Conservation (phyloP, 1,284 basidiomycete species). For the Inonotus hispidus region DNA sequence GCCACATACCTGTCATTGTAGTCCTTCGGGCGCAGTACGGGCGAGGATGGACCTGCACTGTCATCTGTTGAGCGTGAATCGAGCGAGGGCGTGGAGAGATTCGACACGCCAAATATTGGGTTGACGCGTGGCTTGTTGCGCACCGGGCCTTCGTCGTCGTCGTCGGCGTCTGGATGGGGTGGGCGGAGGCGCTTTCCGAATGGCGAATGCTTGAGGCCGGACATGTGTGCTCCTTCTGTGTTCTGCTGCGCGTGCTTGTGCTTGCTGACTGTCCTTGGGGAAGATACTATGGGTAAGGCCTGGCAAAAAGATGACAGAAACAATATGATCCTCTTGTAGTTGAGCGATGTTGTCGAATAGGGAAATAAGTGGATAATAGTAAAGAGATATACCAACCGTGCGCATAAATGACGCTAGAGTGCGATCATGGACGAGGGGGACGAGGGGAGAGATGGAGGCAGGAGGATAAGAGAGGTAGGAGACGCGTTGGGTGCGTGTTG, state of each 20-base stretch:
- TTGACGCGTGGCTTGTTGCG: conserved; percentile 49
- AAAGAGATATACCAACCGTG: conserved; percentile 10
- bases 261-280: conserved; percentile 1
- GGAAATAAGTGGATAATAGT: neutral
- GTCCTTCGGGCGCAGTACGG: conserved; percentile 40
- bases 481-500: conserved; percentile 11
- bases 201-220: conserved; percentile 71
- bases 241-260: conserved; percentile 3
- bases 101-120: conserved; percentile 44
- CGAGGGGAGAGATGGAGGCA: conserved; percentile 2
- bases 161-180: conserved; percentile 49
- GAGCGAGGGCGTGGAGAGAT: conserved; percentile 46
- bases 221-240: conserved; percentile 40
- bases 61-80: conserved; percentile 53
- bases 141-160: conserved; percentile 34
- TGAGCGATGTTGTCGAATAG: neutral
- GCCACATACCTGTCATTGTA: conserved; percentile 52
- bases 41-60: conserved; percentile 49
- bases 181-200: conserved; percentile 74
- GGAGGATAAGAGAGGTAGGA: neutral
- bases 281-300: neutral
- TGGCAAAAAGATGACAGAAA: neutral
- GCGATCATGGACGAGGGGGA: conserved; percentile 4
- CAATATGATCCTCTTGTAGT: neutral
- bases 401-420: neutral